Conservation (phyloP, 139 green algal species). For the Chlorella vulgaris region DNA sequence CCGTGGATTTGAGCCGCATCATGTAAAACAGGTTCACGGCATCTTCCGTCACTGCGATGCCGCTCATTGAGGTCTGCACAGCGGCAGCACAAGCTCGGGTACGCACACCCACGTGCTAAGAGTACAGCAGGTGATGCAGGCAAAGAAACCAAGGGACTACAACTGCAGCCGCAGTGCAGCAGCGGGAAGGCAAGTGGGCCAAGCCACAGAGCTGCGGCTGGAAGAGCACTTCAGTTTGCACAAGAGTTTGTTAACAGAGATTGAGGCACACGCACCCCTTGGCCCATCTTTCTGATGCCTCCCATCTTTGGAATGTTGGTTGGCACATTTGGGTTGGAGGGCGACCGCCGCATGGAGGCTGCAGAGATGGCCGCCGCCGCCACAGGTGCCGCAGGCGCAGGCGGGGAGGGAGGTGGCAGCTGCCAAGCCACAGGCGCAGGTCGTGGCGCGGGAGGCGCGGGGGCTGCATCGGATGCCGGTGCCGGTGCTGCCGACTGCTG, state of each 20-base stretch:
- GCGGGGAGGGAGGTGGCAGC: neutral
- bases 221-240: no score
- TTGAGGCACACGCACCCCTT: constrained; percentile 2
- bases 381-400: neutral
- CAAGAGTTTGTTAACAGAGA: neutral
- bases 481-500: neutral
- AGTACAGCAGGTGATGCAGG: no score
- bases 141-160: no score
- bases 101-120: no score
- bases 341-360: neutral
- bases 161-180: no score
- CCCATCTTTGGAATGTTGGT: constrained; percentile 61
- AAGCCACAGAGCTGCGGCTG: no score
- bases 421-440: constrained; percentile 10
- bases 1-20: constrained; percentile 79
- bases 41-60: constrained; percentile 76
- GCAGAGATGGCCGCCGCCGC: neutral
- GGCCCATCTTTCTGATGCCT: constrained; percentile 31
- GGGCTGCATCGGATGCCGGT: neutral
- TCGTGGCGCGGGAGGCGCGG: neutral
- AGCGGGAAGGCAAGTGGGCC: neutral
- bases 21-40: constrained; percentile 88
- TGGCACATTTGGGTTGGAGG: constrained; percentile 23
- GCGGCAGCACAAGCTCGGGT: neutral
- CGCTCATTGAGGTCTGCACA: constrained; percentile 85